These are phyloP conservation scores for Gossypium sturtianum DNA, from an alignment of 345 rosid species.

Conservation along the genomic window DNA sequence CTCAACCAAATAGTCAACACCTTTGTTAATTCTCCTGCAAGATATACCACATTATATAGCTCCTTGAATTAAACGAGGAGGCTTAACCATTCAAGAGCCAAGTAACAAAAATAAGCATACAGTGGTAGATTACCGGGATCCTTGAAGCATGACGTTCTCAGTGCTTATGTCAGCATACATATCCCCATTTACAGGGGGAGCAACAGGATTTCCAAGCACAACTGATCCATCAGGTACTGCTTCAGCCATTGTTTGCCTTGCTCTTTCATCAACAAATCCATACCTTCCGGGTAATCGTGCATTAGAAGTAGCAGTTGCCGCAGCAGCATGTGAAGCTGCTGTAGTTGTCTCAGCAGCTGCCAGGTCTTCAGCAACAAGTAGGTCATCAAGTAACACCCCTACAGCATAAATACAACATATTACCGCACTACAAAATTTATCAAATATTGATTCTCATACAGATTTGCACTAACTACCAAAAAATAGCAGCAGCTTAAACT, in stretches of 20 bases:
- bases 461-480: neutral
- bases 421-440: neutral
- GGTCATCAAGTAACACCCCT: conserved; percentile 98
- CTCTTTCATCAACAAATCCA: conserved; percentile 76
- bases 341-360: conserved; percentile 88
- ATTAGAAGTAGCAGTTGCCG: conserved; percentile 77
- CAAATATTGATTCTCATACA: neutral
- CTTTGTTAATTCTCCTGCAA: conserved; percentile 78
- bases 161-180: conserved; percentile 91
- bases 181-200: conserved; percentile 90
- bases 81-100: conserved; percentile 1
- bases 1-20: conserved; percentile 93
- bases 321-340: conserved; percentile 94
- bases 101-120: conserved; percentile 2
- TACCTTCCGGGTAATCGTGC: conserved; percentile 64
- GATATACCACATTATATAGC: conserved; percentile 14
- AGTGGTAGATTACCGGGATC: conserved; percentile 51
- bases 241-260: conserved; percentile 59
- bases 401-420: conserved; percentile 20
- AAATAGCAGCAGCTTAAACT: neutral
- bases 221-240: conserved; percentile 76
- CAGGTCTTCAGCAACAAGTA: conserved; percentile 93
- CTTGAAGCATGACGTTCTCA: conserved; percentile 81
- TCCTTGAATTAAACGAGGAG: conserved; percentile 16
- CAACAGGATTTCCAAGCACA: conserved; percentile 89